Evolutionary conservation across 345 rosid species (phyloP).

Genomic region (Alliaria petiolata): DNA sequence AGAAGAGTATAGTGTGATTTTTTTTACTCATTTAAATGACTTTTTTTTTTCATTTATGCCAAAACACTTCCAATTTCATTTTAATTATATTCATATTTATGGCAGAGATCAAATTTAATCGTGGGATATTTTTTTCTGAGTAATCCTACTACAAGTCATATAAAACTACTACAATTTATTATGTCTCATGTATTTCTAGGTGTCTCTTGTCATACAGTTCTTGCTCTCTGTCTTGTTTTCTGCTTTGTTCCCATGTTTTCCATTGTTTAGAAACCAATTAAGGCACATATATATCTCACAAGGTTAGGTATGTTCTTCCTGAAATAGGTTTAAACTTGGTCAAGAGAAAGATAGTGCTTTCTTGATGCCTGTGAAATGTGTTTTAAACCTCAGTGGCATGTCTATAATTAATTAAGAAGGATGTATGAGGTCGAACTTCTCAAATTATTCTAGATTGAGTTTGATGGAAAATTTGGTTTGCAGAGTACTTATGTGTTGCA

Average conservation of each 20-base stretch:
- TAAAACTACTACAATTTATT: no score
- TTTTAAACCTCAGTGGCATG: neutral
- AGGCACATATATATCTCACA: neutral
- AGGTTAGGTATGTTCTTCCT: neutral
- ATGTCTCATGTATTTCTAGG: neutral
- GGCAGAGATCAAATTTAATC: neutral
- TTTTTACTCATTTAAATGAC: neutral
- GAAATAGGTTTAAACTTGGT: neutral
- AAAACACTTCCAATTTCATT: neutral
- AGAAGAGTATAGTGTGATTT: neutral
- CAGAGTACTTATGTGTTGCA: neutral
- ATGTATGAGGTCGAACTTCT: neutral
- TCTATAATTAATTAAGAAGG: neutral
- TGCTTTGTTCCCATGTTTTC: neutral
- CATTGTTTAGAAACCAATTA: neutral
- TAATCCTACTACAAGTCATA: no score
- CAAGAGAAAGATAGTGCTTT: neutral
- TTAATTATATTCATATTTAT: neutral
- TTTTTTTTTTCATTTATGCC: no score
- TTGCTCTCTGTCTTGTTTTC: no score
- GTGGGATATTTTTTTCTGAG: neutral
- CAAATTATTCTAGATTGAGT: neutral
- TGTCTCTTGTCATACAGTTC: neutral
- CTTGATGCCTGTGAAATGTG: neutral
- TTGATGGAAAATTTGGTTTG: neutral